Conservation (phyloP, 169 alveolate species). For the Theileria equi region DNA sequence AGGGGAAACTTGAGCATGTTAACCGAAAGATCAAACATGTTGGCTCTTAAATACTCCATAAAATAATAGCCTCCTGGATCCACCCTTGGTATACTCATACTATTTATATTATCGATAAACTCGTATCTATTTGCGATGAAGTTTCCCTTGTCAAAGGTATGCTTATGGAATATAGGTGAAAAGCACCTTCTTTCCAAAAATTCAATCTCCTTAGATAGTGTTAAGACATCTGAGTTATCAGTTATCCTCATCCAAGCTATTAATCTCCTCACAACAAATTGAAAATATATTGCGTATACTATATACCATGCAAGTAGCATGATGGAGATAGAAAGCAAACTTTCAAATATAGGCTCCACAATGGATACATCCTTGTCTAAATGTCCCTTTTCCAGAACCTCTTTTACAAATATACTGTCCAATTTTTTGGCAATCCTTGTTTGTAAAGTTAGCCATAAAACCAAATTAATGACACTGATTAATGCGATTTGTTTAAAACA, state of each 20-base stretch:
- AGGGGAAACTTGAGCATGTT: slow-evolving; percentile 73
- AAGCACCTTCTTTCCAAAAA: slow-evolving; percentile 22
- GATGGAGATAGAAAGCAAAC: slow-evolving; percentile 68
- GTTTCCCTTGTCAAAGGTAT: slow-evolving; percentile 46
- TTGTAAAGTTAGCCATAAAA: slow-evolving; percentile 79
- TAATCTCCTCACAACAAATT: slow-evolving; percentile 48
- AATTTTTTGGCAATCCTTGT: slow-evolving; percentile 75
- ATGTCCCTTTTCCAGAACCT: slow-evolving; percentile 15
- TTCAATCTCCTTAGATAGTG: slow-evolving; percentile 42
- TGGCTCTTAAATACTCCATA: slow-evolving; percentile 79
- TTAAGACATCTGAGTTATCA: slow-evolving; percentile 64
- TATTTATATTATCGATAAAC: slow-evolving; percentile 72
- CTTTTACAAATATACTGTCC: slow-evolving; percentile 69
- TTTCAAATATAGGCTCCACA: slow-evolving; percentile 67
- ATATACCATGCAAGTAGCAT: slow-evolving; percentile 55
- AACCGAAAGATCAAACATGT: slow-evolving; percentile 67
- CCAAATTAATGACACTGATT: slow-evolving; percentile 75
- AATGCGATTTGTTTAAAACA: slow-evolving; percentile 78
- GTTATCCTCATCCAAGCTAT: slow-evolving; percentile 64
- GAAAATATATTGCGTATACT: slow-evolving; percentile 31
- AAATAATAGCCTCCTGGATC: slow-evolving; percentile 78
- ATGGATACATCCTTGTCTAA: neutral
- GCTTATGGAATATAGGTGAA: slow-evolving; percentile 1
- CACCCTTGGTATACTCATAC: slow-evolving; percentile 69
- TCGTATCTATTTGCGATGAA: slow-evolving; percentile 73